Base-by-base conservation (phyloP, 1,284 basidiomycete genomes). In the Rhodotorula mucilaginosa region DNA sequence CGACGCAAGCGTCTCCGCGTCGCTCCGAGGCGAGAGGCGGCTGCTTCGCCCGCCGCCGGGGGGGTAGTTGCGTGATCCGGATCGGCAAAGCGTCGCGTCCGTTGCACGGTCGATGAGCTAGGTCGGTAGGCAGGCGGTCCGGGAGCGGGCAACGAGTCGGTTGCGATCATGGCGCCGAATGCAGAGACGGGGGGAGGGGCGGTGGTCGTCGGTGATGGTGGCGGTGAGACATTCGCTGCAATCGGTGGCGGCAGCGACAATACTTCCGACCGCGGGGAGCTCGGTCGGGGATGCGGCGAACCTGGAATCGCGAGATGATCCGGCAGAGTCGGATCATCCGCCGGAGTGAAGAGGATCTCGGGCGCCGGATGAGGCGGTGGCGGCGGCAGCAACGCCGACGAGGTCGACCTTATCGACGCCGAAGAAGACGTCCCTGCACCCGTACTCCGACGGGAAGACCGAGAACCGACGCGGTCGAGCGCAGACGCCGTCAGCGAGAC, bases 61-160 rank as follows among this genome's bases (percentile, higher is more conserved):
- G 39, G 12, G 39, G 39, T 44, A 18, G 54, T 8, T 26, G 26
- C 44, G 47, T 13, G 26, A 4, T 23, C 31, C 5, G 29, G 10
- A 46, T 54, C 29, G 34, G 47, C 64, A 51, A 60, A 68, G 13
- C 71, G 49, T 19, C 72, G 18, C 15, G 70, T 69, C 34, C 60
- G 23, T 26, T 69, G 67, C 8, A 75, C 58, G 2, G 71, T 73
- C 26, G 62, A 59, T 3, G 67, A 65, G 52, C 44, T 48, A 2
- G 74, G 70, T 5, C 74, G 58, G 54, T 76, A 76, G 18, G 74
- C 74, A 1, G 74, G 74, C 23, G 74, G 74, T 47, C 72, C 74
- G 21, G 68, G 70, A 7, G 62, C 61, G n/a, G 72, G 74, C 4
- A 71, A 62, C 18, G 68, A 52, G n/a, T 67, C 63, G 29, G 60